Base-by-base conservation (phyloP, 768 basidiomycete species). In the Butyriboletus loyo region DNA sequence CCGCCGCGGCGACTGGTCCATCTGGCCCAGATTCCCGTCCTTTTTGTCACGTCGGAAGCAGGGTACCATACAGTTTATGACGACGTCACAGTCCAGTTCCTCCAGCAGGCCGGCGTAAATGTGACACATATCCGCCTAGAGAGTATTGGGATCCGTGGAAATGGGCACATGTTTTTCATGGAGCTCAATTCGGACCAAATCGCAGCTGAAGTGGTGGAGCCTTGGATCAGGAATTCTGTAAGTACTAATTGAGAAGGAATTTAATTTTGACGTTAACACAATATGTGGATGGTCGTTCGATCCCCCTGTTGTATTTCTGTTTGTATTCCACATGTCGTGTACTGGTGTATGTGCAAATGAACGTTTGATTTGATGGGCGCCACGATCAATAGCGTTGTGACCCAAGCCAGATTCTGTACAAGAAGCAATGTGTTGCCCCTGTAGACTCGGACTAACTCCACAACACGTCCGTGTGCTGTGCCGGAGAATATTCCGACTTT, bases 141-240 rank as follows among this genome's bases (percentile, higher is more conserved):
- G n/a, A 69, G 71, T 28, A 55, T 76, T 2, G 80, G 79, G 8
- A 76, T 82, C 22, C 72, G 65, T 46, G 80, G 80, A 38, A 82
- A 82, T 56, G 80, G 77, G 2, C 80, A 82, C 64, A 75, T 82
- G 74, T 74, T 82, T 67, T 80, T 81, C 54, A 77, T 82, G 75
- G 80, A 82, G 50, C 73, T 69, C 52, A 81, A 82, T 58, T 72
- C 65, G 10, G 50, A 74, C 34, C 68, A 72, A 42, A 77, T 82
- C 34, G 77, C 65, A 13, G 72, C 68, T 6, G 50, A 57, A 22
- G 74, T 79, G 5, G 65, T 78, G 22, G 61, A 72, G 39, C 64
- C 62, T 46, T 79, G 78, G 79, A 62, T 77, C 31, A 55, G 53
- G 31, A 46, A 51, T 8, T 56, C 44, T n/a, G 25, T 63, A n/a